phyloP scores from a whole-genome alignment of 176 grass and related monocot species.

The Avena insularis region DNA sequence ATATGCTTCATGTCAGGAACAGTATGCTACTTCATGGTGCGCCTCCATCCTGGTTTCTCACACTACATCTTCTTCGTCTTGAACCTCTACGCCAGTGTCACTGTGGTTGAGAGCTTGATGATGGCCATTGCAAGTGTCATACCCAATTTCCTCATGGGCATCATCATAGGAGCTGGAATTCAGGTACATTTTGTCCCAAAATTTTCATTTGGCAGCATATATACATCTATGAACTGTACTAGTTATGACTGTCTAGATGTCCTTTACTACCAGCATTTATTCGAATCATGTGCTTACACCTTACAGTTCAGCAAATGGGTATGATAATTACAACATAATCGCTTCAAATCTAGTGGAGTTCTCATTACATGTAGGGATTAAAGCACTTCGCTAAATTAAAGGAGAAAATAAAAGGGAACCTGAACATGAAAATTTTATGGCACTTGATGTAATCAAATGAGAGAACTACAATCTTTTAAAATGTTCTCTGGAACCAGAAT shows the following conservation, averaged over 20 bases:
- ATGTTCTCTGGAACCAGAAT: constrained; percentile 6
- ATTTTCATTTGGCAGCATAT: neutral
- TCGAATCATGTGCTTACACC: neutral
- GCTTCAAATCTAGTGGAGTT: constrained; percentile 25
- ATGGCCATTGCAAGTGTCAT: constrained; percentile 99
- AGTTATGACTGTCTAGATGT: neutral
- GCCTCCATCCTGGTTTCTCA: constrained; percentile 77
- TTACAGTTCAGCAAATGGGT: neutral
- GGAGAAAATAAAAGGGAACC: neutral
- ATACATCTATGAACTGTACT: neutral
- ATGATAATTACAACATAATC: neutral
- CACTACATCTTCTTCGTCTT: constrained; percentile 93
- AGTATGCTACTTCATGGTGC: constrained; percentile 95
- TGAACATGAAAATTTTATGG: neutral
- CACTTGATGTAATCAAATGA: neutral
- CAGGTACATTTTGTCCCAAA: constrained; percentile 54
- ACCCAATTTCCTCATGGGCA: constrained; percentile 99
- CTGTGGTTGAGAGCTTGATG: constrained; percentile 97
- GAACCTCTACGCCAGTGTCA: constrained; percentile 88
- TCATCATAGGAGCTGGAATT: constrained; percentile 98
- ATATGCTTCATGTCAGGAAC: constrained; percentile 91
- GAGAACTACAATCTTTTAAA: neutral
- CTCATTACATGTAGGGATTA: neutral
- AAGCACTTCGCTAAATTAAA: neutral
- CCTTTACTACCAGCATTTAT: neutral